phyloP scores from a whole-genome alignment of 768 basidiomycete species.

The Tubosaeta sp. region DNA sequence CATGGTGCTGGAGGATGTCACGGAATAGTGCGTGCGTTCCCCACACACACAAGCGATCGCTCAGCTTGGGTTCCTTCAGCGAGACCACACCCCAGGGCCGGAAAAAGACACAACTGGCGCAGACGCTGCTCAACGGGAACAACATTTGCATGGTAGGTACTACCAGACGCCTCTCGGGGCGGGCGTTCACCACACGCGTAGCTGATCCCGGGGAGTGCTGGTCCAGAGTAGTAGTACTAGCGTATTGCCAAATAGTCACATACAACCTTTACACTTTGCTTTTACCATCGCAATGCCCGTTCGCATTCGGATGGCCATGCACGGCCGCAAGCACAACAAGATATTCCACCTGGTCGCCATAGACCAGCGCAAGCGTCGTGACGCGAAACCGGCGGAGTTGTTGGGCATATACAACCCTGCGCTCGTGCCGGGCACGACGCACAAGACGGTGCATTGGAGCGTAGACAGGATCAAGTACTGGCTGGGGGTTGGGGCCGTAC shows the following conservation, averaged over 20 bases:
- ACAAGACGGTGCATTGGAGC: conserved; percentile 87
- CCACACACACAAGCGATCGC: not conserved
- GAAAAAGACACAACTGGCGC: conserved; percentile 77
- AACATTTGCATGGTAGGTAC: conserved; percentile 90
- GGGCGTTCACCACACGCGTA: conserved; percentile 19
- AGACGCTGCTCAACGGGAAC: conserved; percentile 90
- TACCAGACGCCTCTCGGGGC: not conserved
- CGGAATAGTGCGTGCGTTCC: conserved; percentile 72
- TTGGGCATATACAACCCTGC: conserved; percentile 83
- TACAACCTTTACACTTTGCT: conserved; percentile 2
- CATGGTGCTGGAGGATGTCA: conserved; percentile 95
- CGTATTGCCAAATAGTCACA: conserved; percentile 25
- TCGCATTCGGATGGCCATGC: conserved; percentile 80
- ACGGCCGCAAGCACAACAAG: conserved; percentile 69
- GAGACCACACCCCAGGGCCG: conserved; percentile 80
- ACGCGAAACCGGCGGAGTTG: conserved; percentile 84
- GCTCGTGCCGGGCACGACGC: conserved; percentile 41
- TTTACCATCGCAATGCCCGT: conserved; percentile 57
- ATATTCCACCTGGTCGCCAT: conserved; percentile 86
- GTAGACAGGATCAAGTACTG: conserved; percentile 87
- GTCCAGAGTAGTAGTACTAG: conserved; percentile 41
- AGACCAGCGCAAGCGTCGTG: conserved; percentile 62
- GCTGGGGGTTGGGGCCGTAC: conserved; percentile 80
- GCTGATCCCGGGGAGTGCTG: conserved; percentile 70
- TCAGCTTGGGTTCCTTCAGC: conserved; percentile 38